Conservation (phyloP, 352 stramenopile genomes). For the Pythium coloratum region DNA sequence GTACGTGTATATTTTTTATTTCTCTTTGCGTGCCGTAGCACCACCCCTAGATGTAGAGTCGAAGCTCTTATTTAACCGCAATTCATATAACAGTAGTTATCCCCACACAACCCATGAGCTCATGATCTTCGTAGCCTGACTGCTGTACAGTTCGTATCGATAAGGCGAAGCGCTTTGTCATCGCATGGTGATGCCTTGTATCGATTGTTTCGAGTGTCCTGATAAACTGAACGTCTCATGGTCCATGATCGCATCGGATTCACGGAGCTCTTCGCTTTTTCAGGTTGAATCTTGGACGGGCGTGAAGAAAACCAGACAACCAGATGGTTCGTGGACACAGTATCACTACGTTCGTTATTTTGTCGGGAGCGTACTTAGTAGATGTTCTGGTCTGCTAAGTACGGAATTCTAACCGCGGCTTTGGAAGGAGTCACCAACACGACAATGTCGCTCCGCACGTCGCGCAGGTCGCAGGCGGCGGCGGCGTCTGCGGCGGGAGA, state of each 20-base stretch:
- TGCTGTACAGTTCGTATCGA: too few relatives aligned
- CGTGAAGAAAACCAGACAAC: not conserved
- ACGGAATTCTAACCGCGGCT: not conserved
- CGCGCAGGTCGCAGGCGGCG: conserved; percentile 36
- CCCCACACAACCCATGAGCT: not conserved
- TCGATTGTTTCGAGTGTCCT: not conserved
- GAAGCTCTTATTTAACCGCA: conserved; percentile 24
- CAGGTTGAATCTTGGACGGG: conserved; percentile 3
- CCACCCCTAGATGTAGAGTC: conserved; percentile 26
- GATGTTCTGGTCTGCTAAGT: conserved; percentile 2
- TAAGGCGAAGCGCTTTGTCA: not conserved
- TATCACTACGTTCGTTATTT: too few relatives aligned
- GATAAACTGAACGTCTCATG: not conserved
- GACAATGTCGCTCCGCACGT: conserved; percentile 54
- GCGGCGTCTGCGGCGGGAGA: conserved; percentile 20
- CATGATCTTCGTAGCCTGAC: not conserved
- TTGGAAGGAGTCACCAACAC: not conserved
- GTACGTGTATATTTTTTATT: conserved; percentile 15
- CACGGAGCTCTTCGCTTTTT: not conserved
- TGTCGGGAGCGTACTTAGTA: too few relatives aligned
- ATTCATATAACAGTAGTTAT: conserved; percentile 16
- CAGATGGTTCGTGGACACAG: not conserved
- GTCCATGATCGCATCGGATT: not conserved
- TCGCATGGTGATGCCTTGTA: not conserved
- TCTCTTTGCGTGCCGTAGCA: conserved; percentile 3